Evolutionary conservation across 768 basidiomycete species (phyloP), one percentile per base, ranked within the genome.

Genomic region (Leucocoprinus birnbaumii): DNA sequence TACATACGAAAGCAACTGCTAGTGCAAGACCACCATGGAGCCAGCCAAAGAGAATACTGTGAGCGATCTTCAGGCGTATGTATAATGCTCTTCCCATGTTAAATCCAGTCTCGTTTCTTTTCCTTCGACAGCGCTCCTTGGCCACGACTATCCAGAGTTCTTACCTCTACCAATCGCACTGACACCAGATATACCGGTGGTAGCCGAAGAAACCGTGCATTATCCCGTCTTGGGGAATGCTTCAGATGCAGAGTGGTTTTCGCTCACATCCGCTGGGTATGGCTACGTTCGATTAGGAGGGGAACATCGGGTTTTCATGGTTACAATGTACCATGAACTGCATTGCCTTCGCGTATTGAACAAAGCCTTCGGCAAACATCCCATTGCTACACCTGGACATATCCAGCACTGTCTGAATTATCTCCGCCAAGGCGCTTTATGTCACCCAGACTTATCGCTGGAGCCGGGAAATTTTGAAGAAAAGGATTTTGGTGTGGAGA

Each of bases 391-490:
- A 6, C 25, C 49, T 22, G 60, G 54, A 3, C 69, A 70, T 53
- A 47, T 64, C 22, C 56, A 65, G n/a, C 76, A 77, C 54, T 78
- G 76, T 54, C 42, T 74, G 44, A 71, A 72, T 43, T 77, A 74
- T 60, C 59, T 77, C 34, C 67, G 76, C 7, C 66, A 73, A 58
- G 65, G 64, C 64, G 55, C 66, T 0, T 62, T 77, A 21, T 78
- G 76, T 53, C 53, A 60, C 9, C 68, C 76, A 16, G 75, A 77
- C 61, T 48, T 71, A 14, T 74, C 73, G 5, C 57, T 77, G 34
- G 76, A 77, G 48, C 66, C 66, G 0, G 73, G 61, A 0, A 64
- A 69, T 35, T 69, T 67, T 35, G 47, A 48, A 53, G 37, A 56
- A 37, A 46, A 62, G 16, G 59, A 70, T 44, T 67, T 66, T 47